Evolutionary conservation across 2,329 filamentous ascomycete genomes (phyloP).

Genomic region (Cercospora nicotianae): DNA sequence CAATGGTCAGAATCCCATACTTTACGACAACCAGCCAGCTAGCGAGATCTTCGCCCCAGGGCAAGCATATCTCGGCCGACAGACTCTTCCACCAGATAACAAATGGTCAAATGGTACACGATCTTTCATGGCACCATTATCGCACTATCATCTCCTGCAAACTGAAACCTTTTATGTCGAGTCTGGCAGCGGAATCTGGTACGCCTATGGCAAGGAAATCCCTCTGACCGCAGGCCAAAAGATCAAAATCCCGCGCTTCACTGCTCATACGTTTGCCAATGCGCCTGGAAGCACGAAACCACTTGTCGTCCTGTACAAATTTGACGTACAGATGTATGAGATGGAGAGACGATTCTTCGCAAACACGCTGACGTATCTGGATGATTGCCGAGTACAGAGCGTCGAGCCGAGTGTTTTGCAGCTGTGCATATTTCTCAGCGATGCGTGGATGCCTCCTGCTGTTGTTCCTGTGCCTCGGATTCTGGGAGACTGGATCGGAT

Average conservation of each 20-base stretch:
- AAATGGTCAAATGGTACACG: conserved; percentile 18
- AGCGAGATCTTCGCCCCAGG: conserved; percentile 14
- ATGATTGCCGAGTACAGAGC: conserved; percentile 18
- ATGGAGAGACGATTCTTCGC: conserved; percentile 25
- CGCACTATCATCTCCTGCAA: conserved; percentile 26
- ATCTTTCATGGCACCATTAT: conserved; percentile 22
- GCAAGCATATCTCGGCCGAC: conserved; percentile 17
- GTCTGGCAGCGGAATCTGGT: conserved; percentile 21
- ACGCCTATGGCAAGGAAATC: conserved; percentile 16
- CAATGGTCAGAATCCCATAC: conserved; percentile 8
- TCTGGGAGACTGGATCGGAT: conserved; percentile 6
- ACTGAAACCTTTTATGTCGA: conserved; percentile 23
- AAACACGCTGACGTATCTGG: conserved; percentile 22
- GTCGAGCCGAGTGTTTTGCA: conserved; percentile 20
- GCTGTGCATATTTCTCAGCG: conserved; percentile 18
- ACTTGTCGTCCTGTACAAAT: conserved; percentile 17
- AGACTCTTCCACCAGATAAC: conserved; percentile 18
- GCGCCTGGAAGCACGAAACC: conserved; percentile 16
- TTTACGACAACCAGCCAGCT: conserved; percentile 5
- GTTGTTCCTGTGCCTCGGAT: conserved; percentile 16
- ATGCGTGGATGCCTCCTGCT: conserved; percentile 20
- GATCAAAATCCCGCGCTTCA: conserved; percentile 18
- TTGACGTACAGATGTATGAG: conserved; percentile 22
- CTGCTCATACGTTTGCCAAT: conserved; percentile 22
- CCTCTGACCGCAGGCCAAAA: conserved; percentile 14